Evolutionary conservation across 2,329 filamentous ascomycete genomes (phyloP).

Genomic region (Clarireedia paspali): DNA sequence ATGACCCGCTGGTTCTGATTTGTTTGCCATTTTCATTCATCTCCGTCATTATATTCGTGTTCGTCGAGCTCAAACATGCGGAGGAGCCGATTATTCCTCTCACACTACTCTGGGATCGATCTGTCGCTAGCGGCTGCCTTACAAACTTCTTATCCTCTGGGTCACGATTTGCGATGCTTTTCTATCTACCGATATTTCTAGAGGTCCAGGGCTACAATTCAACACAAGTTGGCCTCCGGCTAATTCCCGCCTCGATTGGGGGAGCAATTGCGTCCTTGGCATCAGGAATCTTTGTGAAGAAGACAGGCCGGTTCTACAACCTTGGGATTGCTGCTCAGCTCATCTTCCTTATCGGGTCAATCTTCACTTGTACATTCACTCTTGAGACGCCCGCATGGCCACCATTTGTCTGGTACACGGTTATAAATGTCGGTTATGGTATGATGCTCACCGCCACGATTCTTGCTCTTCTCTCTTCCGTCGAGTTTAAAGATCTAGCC

Average conservation of each 20-base stretch:
- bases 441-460: slow-evolving; percentile 62
- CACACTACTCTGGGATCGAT: slow-evolving; percentile 53
- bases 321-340: slow-evolving; percentile 46
- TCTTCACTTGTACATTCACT: slow-evolving; percentile 44
- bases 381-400: slow-evolving; percentile 45
- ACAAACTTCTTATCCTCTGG: slow-evolving; percentile 65
- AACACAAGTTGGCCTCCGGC: slow-evolving; percentile 51
- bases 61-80: slow-evolving; percentile 44
- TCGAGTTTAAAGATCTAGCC: slow-evolving; percentile 57
- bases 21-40: slow-evolving; percentile 12
- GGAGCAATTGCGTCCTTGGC: slow-evolving; percentile 53
- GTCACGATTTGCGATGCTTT: slow-evolving; percentile 48
- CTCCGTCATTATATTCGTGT: slow-evolving; percentile 46
- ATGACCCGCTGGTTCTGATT: slow-evolving; percentile 46
- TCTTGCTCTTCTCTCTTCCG: slow-evolving; percentile 62
- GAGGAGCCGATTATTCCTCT: slow-evolving; percentile 49
- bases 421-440: slow-evolving; percentile 43
- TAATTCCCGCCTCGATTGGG: slow-evolving; percentile 57
- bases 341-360: slow-evolving; percentile 37
- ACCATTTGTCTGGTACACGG: slow-evolving; percentile 45
- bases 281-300: slow-evolving; percentile 58
- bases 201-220: slow-evolving; percentile 59
- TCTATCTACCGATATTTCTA: slow-evolving; percentile 69
- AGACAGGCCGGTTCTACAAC: slow-evolving; percentile 62
- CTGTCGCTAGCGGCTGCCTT: slow-evolving; percentile 57